Evolutionary conservation across 306 rosid genomes (phyloP), one percentile per base, ranked within the genome.

Genomic region (Quercus suber): DNA sequence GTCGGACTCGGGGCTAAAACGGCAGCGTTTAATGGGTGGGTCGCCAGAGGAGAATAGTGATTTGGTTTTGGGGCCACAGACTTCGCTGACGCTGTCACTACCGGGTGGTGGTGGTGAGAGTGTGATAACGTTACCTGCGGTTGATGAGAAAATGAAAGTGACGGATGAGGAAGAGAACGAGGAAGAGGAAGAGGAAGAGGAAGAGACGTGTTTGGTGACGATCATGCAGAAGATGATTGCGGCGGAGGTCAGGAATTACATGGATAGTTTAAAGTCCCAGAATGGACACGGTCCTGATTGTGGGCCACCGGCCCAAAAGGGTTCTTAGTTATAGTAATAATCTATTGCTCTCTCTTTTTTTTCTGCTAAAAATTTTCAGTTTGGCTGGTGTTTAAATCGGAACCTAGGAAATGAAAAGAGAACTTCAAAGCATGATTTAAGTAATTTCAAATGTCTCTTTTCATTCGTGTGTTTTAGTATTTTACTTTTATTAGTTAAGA

Each of bases 211-310:
- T 55, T 74, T 90, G 78, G 69, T 73, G 45, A 80, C 74, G 61
- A 63, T 86, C 74, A 80, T 91, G 83, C 88, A 78, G 89, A 79
- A 87, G 59, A 86, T 95, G 91, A 83, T 95, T 56, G 92, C 96
- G 2, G 82, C 80, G 28, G 99, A 95, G 76, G 99, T 95, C 33
- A 84, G 86, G 80, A 84, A 23, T 76, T 91, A 91, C 83, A 21
- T 92, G 13, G 88, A 89, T 1, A 71, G 65, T n/a, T 78, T 89
- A 76, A 80, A 82, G 76, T 80, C 78, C 4, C 55, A 52, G 1
- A 76, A 65, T n/a, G 80, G 80, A 20, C 79, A 73, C 7, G 30
- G 17, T 6, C 61, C 78, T 81, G 84, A 77, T 41, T 30, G 56
- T 13, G 76, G 55, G 73, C 69, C 64, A 13, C 17, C 28, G 72